A percentile compares a stretch with the other conserved stretches of the same genome.
These are phyloP conservation scores for Geoglossum cookeanum DNA, from an alignment of 2,329 filamentous ascomycete genomes.

Conservation along the genomic window DNA sequence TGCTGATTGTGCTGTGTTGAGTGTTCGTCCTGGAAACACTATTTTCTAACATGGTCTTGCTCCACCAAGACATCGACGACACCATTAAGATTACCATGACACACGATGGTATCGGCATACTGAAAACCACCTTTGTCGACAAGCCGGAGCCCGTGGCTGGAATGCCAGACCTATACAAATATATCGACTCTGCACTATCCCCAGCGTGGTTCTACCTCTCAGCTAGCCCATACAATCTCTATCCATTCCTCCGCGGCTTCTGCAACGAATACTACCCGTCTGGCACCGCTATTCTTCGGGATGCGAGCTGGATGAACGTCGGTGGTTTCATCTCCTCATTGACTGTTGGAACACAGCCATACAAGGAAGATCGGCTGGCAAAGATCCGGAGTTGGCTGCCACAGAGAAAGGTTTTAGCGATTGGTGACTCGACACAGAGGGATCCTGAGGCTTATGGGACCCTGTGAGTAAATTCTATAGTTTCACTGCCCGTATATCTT, in stretches of 20 bases:
- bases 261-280: constrained; percentile 49
- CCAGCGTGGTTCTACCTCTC: constrained; percentile 86
- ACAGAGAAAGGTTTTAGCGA: constrained; percentile 55
- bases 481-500: constrained; percentile 5
- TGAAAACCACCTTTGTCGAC: constrained; percentile 68
- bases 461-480: constrained; percentile 30
- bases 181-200: constrained; percentile 37
- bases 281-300: constrained; percentile 68
- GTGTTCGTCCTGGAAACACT: background rate
- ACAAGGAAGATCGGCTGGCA: constrained; percentile 65
- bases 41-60: constrained; percentile 4
- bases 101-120: constrained; percentile 57
- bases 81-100: constrained; percentile 88
- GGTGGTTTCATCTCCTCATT: constrained; percentile 60
- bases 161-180: constrained; percentile 69
- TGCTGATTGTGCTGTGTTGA: background rate
- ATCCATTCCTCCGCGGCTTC: constrained; percentile 67
- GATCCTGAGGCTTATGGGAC: constrained; percentile 84
- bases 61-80: constrained; percentile 60
- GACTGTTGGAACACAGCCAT: constrained; percentile 63
- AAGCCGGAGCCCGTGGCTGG: constrained; percentile 49
- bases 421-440: constrained; percentile 81
- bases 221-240: constrained; percentile 85
- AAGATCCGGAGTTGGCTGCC: constrained; percentile 69
- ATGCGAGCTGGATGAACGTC: constrained; percentile 72